Evolutionary conservation across 306 rosid species (phyloP).

Genomic region (Prunus armeniaca): DNA sequence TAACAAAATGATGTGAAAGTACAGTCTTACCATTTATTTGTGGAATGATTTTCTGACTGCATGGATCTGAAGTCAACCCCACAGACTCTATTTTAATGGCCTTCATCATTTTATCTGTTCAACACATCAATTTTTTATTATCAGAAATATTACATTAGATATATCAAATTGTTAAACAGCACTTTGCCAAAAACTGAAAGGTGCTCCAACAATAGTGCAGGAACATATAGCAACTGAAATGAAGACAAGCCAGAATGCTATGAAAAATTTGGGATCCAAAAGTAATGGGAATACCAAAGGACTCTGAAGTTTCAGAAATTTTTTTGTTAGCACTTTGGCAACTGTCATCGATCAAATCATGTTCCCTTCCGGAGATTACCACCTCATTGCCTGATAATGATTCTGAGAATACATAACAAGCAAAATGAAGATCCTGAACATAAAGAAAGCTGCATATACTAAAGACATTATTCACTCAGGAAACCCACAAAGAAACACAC

Average conservation of each 20-base stretch:
- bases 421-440: slow-evolving; percentile 12
- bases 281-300: slow-evolving; percentile 5
- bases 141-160: slow-evolving; percentile 5
- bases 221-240: not conserved
- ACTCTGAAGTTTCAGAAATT: slow-evolving; percentile 4
- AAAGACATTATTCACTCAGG: not conserved
- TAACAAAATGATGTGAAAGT: slow-evolving; percentile 5
- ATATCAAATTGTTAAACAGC: not conserved
- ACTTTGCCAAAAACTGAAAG: not conserved
- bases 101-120: slow-evolving; percentile 34
- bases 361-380: slow-evolving; percentile 2
- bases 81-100: slow-evolving; percentile 26
- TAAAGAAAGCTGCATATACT: not conserved
- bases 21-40: slow-evolving; percentile 23
- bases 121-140: not conserved
- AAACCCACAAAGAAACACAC: not conserved
- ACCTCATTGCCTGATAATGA: slow-evolving; percentile 33
- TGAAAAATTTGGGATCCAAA: slow-evolving; percentile 1
- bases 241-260: slow-evolving; percentile 13
- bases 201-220: not conserved
- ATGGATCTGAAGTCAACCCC: slow-evolving; percentile 22
- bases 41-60: slow-evolving; percentile 21
- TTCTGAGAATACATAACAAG: slow-evolving; percentile 7
- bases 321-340: slow-evolving; percentile 13
- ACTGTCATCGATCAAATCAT: slow-evolving; percentile 12